phyloP scores from a whole-genome alignment of 2,329 filamentous ascomycete genomes.

The Geosmithia putterillii region DNA sequence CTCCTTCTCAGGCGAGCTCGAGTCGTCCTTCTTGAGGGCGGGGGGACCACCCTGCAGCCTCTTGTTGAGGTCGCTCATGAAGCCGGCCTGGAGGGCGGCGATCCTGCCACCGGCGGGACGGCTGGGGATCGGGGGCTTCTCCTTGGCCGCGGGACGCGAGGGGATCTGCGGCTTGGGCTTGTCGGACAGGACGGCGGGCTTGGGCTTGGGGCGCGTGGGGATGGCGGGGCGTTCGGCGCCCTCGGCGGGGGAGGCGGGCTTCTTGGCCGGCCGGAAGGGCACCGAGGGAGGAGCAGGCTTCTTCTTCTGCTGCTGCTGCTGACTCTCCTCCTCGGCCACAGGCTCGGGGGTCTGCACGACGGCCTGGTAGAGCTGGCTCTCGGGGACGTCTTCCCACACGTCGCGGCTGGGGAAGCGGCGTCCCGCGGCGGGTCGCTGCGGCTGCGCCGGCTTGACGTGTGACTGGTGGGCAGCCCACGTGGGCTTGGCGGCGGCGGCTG shows the following conservation, averaged over 20 bases:
- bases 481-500: conserved; percentile 13
- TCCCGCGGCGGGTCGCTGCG: conserved; percentile 37
- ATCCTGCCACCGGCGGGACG: conserved; percentile 77
- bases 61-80: conserved; percentile 87
- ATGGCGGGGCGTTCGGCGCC: conserved; percentile 37
- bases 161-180: conserved; percentile 50
- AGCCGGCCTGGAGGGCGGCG: conserved; percentile 78
- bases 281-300: conserved; percentile 13
- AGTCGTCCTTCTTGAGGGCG: conserved; percentile 63
- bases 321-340: conserved; percentile 12
- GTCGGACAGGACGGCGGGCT: conserved; percentile 31
- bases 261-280: conserved; percentile 24
- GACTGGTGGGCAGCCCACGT: conserved; percentile 33
- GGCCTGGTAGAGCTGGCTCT: conserved; percentile 68
- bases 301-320: conserved; percentile 1
- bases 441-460: conserved; percentile 35
- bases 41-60: conserved; percentile 80
- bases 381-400: conserved; percentile 88
- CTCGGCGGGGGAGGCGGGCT: conserved; percentile 22
- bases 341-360: conserved; percentile 32
- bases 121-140: conserved; percentile 70
- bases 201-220: conserved; percentile 23
- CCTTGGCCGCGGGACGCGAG: conserved; percentile 48
- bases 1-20: conserved; percentile 37
- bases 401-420: conserved; percentile 83